These are phyloP conservation scores for Bimuria novae-zelandiae DNA, from an alignment of 2,329 filamentous ascomycete species.

Conservation along the genomic window DNA sequence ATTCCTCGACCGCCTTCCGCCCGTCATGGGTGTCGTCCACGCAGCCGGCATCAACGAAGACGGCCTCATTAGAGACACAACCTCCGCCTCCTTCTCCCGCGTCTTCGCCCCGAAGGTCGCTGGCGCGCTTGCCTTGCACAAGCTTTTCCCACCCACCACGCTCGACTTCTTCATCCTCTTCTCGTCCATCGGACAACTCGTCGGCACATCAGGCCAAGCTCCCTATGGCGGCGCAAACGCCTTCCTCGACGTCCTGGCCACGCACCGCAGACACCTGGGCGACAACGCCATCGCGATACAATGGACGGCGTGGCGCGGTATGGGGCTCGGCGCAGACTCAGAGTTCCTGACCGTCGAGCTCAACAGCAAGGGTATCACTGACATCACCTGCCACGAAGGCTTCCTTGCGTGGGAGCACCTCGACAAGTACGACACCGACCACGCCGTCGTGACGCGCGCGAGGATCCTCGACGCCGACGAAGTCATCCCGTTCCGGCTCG, in stretches of 20 bases:
- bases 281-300: slow-evolving; percentile 51
- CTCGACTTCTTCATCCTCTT: slow-evolving; percentile 37
- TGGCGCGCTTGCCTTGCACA: slow-evolving; percentile 34
- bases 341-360: slow-evolving; percentile 51
- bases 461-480: slow-evolving; percentile 41
- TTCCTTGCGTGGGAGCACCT: slow-evolving; percentile 51
- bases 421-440: slow-evolving; percentile 42
- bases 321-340: slow-evolving; percentile 46
- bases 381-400: slow-evolving; percentile 48
- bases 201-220: slow-evolving; percentile 29
- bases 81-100: slow-evolving; percentile 29
- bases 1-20: slow-evolving; percentile 43
- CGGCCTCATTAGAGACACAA: slow-evolving; percentile 42
- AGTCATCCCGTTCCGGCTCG: slow-evolving; percentile 19
- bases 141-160: slow-evolving; percentile 28
- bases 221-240: slow-evolving; percentile 37
- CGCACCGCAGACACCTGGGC: slow-evolving; percentile 34
- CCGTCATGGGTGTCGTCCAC: slow-evolving; percentile 49
- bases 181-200: slow-evolving; percentile 31
- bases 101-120: slow-evolving; percentile 42
- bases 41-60: slow-evolving; percentile 48
- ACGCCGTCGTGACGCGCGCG: slow-evolving; percentile 46
- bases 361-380: slow-evolving; percentile 49
- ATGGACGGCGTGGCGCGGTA: slow-evolving; percentile 50
- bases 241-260: slow-evolving; percentile 36